Percentiles rank a stretch among this genome's conserved stretches.
phyloP scores from a whole-genome alignment of 179 eudicot genomes.

The Nepenthes alata region DNA sequence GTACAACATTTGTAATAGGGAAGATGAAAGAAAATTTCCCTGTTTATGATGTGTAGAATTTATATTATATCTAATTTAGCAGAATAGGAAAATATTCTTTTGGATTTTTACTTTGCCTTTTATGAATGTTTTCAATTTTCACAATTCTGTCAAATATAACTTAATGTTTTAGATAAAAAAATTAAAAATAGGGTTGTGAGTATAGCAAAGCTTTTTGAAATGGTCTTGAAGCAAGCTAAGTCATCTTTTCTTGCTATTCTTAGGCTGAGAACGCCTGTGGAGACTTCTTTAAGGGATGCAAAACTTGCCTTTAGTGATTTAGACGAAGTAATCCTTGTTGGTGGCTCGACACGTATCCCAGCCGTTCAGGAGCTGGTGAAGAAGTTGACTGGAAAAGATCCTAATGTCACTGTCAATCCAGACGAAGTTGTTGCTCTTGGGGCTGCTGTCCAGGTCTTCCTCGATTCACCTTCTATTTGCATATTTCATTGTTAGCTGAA shows the following conservation, averaged over 20 bases:
- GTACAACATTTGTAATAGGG: too few species aligned
- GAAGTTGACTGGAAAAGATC: slow-evolving; percentile 84
- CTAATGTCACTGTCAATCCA: slow-evolving; percentile 89
- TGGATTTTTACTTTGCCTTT: too few species aligned
- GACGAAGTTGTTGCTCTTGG: slow-evolving; percentile 99
- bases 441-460: slow-evolving; percentile 87
- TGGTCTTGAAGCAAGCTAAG: too few species aligned
- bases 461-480: not conserved
- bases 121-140: too few species aligned
- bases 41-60: too few species aligned
- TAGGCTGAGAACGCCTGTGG: slow-evolving; percentile 79
- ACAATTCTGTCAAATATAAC: too few species aligned
- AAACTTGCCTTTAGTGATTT: slow-evolving; percentile 72
- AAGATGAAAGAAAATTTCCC: too few species aligned
- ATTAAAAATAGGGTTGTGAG: too few species aligned
- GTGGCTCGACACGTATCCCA: slow-evolving; percentile 95
- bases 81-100: too few species aligned
- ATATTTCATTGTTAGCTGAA: not conserved
- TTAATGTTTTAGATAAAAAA: too few species aligned
- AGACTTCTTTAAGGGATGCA: slow-evolving; percentile 85
- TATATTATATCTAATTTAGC: too few species aligned
- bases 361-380: slow-evolving; percentile 87
- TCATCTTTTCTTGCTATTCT: not conserved
- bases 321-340: slow-evolving; percentile 94
- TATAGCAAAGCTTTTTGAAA: too few species aligned